phyloP scores from a whole-genome alignment of 148 eudicot species.

The Oxyria digyna region DNA sequence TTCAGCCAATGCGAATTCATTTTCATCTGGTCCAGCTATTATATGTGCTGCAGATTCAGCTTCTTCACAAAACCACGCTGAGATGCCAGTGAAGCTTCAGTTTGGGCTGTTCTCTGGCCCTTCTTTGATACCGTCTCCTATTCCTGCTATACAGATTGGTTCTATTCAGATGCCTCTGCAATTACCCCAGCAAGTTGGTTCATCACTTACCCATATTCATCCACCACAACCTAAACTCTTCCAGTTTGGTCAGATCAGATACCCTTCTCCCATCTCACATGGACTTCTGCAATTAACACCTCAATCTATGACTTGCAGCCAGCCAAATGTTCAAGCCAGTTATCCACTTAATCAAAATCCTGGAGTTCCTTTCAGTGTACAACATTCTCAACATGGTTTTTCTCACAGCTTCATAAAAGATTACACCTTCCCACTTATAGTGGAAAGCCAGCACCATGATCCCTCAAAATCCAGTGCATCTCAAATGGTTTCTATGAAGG shows the following conservation, averaged over 20 bases:
- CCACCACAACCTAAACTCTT: slow-evolving; percentile 64
- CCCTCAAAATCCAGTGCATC: slow-evolving; percentile 7
- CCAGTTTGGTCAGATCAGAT: slow-evolving; percentile 88
- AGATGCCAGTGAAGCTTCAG: slow-evolving; percentile 71
- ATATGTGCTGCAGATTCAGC: slow-evolving; percentile 30
- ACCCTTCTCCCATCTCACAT: slow-evolving; percentile 61
- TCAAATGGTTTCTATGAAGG: slow-evolving; percentile 12
- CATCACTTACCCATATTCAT: slow-evolving; percentile 53
- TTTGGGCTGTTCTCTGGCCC: slow-evolving; percentile 97
- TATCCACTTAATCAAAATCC: slow-evolving; percentile 41
- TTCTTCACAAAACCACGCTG: slow-evolving; percentile 31
- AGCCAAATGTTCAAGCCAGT: slow-evolving; percentile 38
- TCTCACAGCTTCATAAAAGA: slow-evolving; percentile 25
- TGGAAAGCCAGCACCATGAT: slow-evolving; percentile 14
- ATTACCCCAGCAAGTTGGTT: slow-evolving; percentile 63
- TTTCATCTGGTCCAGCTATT: slow-evolving; percentile 27
- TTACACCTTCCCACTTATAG: slow-evolving; percentile 14
- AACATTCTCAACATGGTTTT: slow-evolving; percentile 25
- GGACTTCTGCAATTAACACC: slow-evolving; percentile 68
- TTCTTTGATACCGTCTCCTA: slow-evolving; percentile 82
- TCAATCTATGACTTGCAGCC: slow-evolving; percentile 61
- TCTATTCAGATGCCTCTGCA: slow-evolving; percentile 99
- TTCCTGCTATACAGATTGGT: slow-evolving; percentile 95
- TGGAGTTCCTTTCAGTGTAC: slow-evolving; percentile 24
- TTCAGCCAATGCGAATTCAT: slow-evolving; percentile 14